Percentiles rank a stretch among this genome's conserved stretches.
phyloP scores from a whole-genome alignment of 2,329 filamentous ascomycete species.

The Ophiostoma quercus region DNA sequence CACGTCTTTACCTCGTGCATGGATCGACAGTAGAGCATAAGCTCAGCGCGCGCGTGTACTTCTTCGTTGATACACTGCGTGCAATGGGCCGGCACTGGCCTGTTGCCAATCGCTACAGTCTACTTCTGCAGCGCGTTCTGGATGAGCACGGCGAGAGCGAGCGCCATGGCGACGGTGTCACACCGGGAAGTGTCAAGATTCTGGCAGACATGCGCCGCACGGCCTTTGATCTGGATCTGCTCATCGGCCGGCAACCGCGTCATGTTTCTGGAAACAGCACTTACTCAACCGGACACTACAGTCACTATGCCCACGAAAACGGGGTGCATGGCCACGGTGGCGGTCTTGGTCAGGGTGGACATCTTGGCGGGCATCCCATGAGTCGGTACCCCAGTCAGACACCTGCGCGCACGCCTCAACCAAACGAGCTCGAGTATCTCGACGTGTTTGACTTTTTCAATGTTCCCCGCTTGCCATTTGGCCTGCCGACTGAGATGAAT shows the following conservation, averaged over 20 bases:
- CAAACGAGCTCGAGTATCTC: constrained; percentile 82
- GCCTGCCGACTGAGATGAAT: constrained; percentile 32
- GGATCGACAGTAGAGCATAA: constrained; percentile 84
- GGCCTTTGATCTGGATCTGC: constrained; percentile 82
- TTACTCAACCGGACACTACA: constrained; percentile 18
- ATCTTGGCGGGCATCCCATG: constrained; percentile 30
- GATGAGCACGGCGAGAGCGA: constrained; percentile 81
- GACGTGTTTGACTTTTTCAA: constrained; percentile 97
- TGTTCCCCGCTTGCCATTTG: constrained; percentile 64
- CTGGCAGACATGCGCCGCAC: constrained; percentile 87
- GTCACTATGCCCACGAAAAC: constrained; percentile 9
- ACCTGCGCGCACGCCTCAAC: constrained; percentile 62
- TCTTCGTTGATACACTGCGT: constrained; percentile 75
- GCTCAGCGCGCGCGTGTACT: constrained; percentile 70
- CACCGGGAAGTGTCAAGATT: constrained; percentile 78
- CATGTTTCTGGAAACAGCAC: constrained; percentile 34
- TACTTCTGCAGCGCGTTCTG: constrained; percentile 73
- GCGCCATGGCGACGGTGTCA: constrained; percentile 65
- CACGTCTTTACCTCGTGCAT: constrained; percentile 79
- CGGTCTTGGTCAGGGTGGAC: constrained; percentile 17
- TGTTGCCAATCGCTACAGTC: constrained; percentile 75
- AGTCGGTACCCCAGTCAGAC: constrained; percentile 51
- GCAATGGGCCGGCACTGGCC: constrained; percentile 82
- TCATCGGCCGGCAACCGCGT: constrained; percentile 75
- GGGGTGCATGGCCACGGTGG: constrained; percentile 27